Evolutionary conservation across 2,329 filamentous ascomycete species (phyloP).

Genomic region (Mycosphaerella sp.): DNA sequence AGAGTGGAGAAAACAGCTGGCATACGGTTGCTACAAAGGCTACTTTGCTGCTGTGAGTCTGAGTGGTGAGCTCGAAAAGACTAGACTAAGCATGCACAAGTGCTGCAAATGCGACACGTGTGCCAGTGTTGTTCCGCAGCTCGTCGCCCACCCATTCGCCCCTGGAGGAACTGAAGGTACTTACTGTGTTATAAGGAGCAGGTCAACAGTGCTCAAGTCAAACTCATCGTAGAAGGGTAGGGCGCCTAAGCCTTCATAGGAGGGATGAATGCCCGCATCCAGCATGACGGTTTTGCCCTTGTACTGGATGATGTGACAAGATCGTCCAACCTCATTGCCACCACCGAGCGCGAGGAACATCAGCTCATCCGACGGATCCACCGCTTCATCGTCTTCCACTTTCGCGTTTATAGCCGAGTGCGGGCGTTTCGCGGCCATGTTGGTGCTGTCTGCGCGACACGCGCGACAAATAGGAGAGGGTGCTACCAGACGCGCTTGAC

Average conservation of each 20-base stretch:
- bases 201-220: conserved; percentile 92
- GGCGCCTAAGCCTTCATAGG: conserved; percentile 86
- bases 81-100: background rate
- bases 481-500: background rate
- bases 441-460: conserved; percentile 21
- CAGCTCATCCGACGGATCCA: conserved; percentile 89
- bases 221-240: conserved; percentile 99
- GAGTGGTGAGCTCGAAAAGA: conserved; percentile 4
- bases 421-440: conserved; percentile 84
- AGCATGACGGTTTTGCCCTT: conserved; percentile 99
- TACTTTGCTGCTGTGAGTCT: conserved; percentile 13
- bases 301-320: conserved; percentile 97
- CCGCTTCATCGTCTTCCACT: conserved; percentile 70
- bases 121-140: background rate
- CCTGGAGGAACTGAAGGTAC: conserved; percentile 37
- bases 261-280: conserved; percentile 94
- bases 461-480: conserved; percentile 7
- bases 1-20: conserved; percentile 19
- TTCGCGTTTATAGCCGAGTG: conserved; percentile 57
- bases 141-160: background rate
- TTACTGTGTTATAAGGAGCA: conserved; percentile 99
- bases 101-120: conserved; percentile 1
- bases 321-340: conserved; percentile 93
- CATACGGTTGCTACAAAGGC: conserved; percentile 34
- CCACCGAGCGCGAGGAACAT: conserved; percentile 91